Conservation (phyloP, 192 early-diverging fungal genomes). For the Pecoramyces ruminantium region DNA sequence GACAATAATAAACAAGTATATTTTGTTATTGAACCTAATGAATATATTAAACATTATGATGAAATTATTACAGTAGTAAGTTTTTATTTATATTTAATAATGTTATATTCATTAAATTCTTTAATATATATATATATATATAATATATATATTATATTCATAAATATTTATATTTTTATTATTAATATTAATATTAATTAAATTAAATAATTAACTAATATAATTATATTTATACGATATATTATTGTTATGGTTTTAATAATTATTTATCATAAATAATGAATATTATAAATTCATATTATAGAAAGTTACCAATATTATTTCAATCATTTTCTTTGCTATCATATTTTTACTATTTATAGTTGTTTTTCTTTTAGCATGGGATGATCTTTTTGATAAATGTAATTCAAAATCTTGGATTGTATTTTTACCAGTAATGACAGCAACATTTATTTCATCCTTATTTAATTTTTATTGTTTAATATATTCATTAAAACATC, state of each 20-base stretch:
- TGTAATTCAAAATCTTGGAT: not conserved
- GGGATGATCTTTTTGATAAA: not conserved
- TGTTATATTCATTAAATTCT: too few relatives aligned
- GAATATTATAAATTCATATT: too few relatives aligned
- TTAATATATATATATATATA: too few relatives aligned
- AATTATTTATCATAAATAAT: too few relatives aligned
- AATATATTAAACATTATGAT: not conserved
- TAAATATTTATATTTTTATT: too few relatives aligned
- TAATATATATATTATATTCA: too few relatives aligned
- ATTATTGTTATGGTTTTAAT: too few relatives aligned
- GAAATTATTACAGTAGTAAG: not conserved
- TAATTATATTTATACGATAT: too few relatives aligned
- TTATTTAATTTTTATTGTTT: not conserved
- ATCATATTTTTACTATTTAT: not conserved
- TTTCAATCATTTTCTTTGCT: not conserved
- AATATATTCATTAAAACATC: not conserved
- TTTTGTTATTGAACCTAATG: not conserved
- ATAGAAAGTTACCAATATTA: not conserved
- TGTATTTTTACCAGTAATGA: not conserved
- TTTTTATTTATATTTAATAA: too few relatives aligned
- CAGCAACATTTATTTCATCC: not conserved
- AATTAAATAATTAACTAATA: too few relatives aligned
- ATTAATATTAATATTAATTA: too few relatives aligned
- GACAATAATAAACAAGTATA: not conserved
- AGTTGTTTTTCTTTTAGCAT: not conserved